Conservation (phyloP, 768 basidiomycete species). For the Nidularia pulvinata region DNA sequence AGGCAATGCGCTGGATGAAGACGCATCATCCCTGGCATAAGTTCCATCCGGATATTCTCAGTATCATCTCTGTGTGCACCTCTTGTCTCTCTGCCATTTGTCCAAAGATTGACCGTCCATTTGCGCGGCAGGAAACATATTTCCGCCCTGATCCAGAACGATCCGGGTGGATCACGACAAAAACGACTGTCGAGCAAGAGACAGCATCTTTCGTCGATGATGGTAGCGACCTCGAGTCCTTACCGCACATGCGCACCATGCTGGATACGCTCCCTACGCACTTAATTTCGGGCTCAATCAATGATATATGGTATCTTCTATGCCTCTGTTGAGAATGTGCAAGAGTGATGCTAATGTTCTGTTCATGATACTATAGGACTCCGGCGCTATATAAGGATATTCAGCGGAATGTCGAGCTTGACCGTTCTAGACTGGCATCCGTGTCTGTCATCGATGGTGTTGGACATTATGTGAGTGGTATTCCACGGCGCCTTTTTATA, state of each 20-base stretch:
- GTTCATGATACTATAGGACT: no score
- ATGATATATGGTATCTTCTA: not conserved
- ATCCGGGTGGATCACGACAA: not conserved
- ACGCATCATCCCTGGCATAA: not conserved
- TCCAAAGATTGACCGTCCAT: no score
- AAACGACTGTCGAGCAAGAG: not conserved
- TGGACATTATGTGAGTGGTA: not conserved
- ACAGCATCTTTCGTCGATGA: not conserved
- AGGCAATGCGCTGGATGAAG: not conserved
- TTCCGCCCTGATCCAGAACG: not conserved
- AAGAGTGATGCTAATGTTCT: no score
- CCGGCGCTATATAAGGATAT: not conserved
- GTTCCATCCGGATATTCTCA: not conserved
- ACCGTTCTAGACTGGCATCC: not conserved
- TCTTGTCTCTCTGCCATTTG: no score
- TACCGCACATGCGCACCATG: not conserved
- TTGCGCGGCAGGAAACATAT: no score
- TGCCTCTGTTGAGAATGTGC: no score
- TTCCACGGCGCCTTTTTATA: no score
- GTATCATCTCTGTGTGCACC: not conserved
- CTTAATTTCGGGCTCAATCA: not conserved
- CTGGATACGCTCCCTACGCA: not conserved
- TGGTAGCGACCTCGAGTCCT: not conserved
- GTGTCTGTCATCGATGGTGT: not conserved
- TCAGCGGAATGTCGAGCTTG: not conserved